phyloP scores from a whole-genome alignment of 78 protist genomes.

The Anaeramoeba flamelloides region DNA sequence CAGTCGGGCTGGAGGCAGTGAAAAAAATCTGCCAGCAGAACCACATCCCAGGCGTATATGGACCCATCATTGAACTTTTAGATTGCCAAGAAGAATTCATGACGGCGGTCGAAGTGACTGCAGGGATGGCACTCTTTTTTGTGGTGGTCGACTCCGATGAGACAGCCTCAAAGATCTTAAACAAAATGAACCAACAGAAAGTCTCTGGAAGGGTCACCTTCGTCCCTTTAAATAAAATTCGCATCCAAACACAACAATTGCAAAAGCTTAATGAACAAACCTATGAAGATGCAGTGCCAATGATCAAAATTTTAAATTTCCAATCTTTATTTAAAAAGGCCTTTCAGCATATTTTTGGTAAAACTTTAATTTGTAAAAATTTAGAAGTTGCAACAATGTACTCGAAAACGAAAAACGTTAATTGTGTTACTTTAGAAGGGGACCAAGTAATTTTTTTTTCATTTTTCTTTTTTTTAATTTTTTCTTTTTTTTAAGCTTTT shows the following conservation, averaged over 20 bases:
- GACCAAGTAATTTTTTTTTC: slow-evolving; percentile 48
- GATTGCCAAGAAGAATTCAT: slow-evolving; percentile 18
- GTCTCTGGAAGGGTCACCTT: slow-evolving; percentile 36
- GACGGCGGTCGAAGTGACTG: slow-evolving; percentile 67
- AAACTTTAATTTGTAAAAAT: not conserved
- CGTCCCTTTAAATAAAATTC: slow-evolving; percentile 75
- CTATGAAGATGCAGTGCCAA: not conserved
- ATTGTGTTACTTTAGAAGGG: not conserved
- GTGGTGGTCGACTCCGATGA: slow-evolving; percentile 76
- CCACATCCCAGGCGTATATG: slow-evolving; percentile 23
- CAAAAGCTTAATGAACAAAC: not conserved
- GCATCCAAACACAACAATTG: not conserved
- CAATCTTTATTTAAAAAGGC: not conserved
- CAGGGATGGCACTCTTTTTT: slow-evolving; percentile 65
- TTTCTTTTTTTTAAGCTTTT: too few relatives aligned
- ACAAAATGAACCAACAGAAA: slow-evolving; percentile 22
- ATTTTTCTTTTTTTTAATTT: too few relatives aligned
- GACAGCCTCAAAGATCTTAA: slow-evolving; percentile 16
- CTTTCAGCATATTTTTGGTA: not conserved
- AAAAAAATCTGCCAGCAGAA: not conserved
- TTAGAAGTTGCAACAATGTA: not conserved
- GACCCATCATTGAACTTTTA: slow-evolving; percentile 78
- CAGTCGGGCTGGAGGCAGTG: not conserved
- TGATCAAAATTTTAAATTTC: not conserved
- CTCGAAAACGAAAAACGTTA: not conserved